Conservation (phyloP, 139 green algal genomes). For the Yamagishiella unicocca region DNA sequence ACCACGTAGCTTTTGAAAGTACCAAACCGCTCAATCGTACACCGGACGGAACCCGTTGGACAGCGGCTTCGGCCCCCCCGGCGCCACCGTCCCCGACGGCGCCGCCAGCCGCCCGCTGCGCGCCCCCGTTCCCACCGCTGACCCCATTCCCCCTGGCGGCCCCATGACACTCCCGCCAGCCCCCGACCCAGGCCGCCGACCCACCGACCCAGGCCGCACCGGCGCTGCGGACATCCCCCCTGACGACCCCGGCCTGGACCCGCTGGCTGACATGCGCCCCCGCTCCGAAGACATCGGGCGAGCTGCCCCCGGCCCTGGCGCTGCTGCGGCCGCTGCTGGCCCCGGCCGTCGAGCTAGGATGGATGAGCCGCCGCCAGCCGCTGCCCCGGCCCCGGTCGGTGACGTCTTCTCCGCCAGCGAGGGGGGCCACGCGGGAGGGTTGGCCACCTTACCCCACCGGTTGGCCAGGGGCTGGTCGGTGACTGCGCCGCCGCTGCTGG, state of each 20-base stretch:
- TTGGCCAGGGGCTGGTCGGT: slow-evolving; percentile 50
- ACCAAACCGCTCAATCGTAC: slow-evolving; percentile 48
- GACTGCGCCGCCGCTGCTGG: slow-evolving; percentile 54
- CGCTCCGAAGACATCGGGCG: neutral
- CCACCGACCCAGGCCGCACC: neutral
- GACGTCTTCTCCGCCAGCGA: neutral
- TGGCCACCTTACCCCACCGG: slow-evolving; percentile 37
- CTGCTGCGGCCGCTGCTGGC: neutral
- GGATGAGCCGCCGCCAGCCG: neutral
- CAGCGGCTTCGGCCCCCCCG: neutral
- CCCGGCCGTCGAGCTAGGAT: neutral
- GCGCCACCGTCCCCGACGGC: neutral
- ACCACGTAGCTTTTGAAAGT: no score
- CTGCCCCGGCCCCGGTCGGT: neutral
- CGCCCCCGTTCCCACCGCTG: neutral
- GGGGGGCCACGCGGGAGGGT: slow-evolving; percentile 21
- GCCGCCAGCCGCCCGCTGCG: neutral
- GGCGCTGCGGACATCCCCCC: neutral
- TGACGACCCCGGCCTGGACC: neutral
- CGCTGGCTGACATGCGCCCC: no score
- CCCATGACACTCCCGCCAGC: neutral
- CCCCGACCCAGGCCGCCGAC: neutral
- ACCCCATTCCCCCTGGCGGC: neutral
- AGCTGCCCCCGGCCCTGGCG: neutral
- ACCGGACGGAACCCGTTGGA: slow-evolving; percentile 32